phyloP scores from a whole-genome alignment of 768 basidiomycete species.

The Dentipellis fragilis region DNA sequence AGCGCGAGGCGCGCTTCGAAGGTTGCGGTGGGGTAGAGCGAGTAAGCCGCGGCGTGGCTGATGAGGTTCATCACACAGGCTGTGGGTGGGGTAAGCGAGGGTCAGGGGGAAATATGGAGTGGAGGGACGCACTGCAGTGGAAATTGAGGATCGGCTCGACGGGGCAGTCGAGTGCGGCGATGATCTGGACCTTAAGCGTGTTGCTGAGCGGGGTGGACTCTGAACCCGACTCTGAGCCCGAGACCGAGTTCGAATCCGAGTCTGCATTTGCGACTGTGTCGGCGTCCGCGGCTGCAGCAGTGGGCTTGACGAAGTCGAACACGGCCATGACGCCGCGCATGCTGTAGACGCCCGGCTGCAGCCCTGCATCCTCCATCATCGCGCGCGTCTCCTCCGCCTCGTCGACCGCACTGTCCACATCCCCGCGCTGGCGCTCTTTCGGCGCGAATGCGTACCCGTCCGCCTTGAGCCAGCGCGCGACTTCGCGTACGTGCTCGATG shows the following conservation, averaged over 20 bases:
- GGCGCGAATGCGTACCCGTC: not conserved
- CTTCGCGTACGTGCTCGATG: not conserved
- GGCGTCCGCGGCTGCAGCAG: not conserved
- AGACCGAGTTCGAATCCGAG: not conserved
- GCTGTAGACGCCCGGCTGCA: not conserved
- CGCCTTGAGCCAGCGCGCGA: not conserved
- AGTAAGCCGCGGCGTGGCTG: slow-evolving; percentile 29
- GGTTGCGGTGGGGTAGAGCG: slow-evolving; percentile 31
- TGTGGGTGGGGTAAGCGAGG: slow-evolving; percentile 6
- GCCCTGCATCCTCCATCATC: not conserved
- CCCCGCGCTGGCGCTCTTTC: not conserved
- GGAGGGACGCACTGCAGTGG: not conserved
- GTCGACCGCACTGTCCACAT: not conserved
- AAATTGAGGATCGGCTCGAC: not conserved
- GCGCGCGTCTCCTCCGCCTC: not conserved
- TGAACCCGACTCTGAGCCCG: too few species aligned
- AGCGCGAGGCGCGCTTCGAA: slow-evolving; percentile 14
- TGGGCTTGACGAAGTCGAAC: not conserved
- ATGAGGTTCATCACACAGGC: slow-evolving; percentile 38
- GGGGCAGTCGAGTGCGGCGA: not conserved
- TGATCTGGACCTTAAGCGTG: not conserved
- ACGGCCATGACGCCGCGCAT: not conserved
- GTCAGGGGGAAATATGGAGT: not conserved
- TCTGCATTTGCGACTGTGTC: not conserved
- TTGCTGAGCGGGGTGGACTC: too few species aligned